A percentile compares a stretch with the other conserved stretches of the same genome.
These are phyloP conservation scores for Claviceps maximensis DNA, from an alignment of 2,329 filamentous ascomycete genomes.

Conservation along the genomic window DNA sequence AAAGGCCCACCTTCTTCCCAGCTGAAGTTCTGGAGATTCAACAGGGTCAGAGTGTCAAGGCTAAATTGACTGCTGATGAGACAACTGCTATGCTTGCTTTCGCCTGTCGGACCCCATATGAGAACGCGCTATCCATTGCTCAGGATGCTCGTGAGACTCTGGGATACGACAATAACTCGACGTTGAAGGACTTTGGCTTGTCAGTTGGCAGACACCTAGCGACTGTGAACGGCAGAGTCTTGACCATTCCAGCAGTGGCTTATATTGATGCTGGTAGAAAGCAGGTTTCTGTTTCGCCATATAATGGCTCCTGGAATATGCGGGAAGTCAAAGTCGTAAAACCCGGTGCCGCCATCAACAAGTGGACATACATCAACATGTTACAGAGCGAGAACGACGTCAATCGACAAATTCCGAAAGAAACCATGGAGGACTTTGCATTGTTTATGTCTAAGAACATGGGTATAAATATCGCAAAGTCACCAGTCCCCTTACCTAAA, in stretches of 20 bases:
- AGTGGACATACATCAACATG: slow-evolving; percentile 39
- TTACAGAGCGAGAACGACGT: not conserved
- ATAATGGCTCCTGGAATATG: slow-evolving; percentile 60
- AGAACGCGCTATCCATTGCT: slow-evolving; percentile 55
- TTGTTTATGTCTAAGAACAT: slow-evolving; percentile 20
- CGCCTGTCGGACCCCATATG: slow-evolving; percentile 51
- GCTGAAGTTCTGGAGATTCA: slow-evolving; percentile 51
- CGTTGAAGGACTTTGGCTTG: slow-evolving; percentile 47
- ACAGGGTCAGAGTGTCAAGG: slow-evolving; percentile 49
- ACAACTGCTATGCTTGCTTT: slow-evolving; percentile 58
- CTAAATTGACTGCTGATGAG: slow-evolving; percentile 46
- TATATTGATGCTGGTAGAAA: slow-evolving; percentile 32
- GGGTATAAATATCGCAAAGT: slow-evolving; percentile 26
- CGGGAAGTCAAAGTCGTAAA: slow-evolving; percentile 39
- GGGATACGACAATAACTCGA: slow-evolving; percentile 36
- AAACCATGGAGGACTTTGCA: slow-evolving; percentile 21
- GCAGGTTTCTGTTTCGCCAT: slow-evolving; percentile 17
- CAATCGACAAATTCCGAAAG: slow-evolving; percentile 5
- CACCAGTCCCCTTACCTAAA: slow-evolving; percentile 7
- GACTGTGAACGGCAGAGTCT: slow-evolving; percentile 58
- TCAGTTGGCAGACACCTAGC: slow-evolving; percentile 47
- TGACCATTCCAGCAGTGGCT: slow-evolving; percentile 43
- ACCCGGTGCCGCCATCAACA: slow-evolving; percentile 29
- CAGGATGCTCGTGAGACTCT: slow-evolving; percentile 43
- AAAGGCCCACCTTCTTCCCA: slow-evolving; percentile 50